These are phyloP conservation scores for Hepatocystis sp. DNA, from an alignment of 169 alveolate species.

Conservation along the genomic window DNA sequence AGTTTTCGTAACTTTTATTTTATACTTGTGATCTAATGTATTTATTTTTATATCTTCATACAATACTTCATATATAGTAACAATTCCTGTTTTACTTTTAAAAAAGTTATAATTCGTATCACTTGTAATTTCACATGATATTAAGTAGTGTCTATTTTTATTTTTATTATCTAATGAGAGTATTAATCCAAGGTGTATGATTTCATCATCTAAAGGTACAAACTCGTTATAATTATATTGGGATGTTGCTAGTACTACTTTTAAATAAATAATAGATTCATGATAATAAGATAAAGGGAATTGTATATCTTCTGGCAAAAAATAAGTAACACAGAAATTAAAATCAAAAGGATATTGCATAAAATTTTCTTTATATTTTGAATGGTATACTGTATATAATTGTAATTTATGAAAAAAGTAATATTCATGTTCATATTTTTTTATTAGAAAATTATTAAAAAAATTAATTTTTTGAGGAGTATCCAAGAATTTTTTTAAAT, in stretches of 20 bases:
- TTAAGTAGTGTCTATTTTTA: slow-evolving; percentile 64
- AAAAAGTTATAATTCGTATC: slow-evolving; percentile 45
- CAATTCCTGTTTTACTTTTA: slow-evolving; percentile 49
- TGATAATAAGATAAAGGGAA: slow-evolving; percentile 65
- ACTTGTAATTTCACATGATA: slow-evolving; percentile 19
- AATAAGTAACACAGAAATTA: slow-evolving; percentile 57
- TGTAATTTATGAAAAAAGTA: slow-evolving; percentile 30
- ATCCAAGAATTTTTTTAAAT: slow-evolving; percentile 51
- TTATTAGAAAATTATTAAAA: slow-evolving; percentile 48
- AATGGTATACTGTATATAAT: slow-evolving; percentile 41
- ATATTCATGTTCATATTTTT: slow-evolving; percentile 62
- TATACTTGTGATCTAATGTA: slow-evolving; percentile 16
- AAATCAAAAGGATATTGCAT: slow-evolving; percentile 64
- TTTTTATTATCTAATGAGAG: slow-evolving; percentile 73
- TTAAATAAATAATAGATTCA: slow-evolving; percentile 63
- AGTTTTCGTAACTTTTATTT: slow-evolving; percentile 39
- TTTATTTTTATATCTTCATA: slow-evolving; percentile 27
- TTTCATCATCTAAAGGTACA: slow-evolving; percentile 70
- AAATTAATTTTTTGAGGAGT: slow-evolving; percentile 17
- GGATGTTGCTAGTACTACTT: slow-evolving; percentile 56
- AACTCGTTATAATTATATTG: slow-evolving; percentile 53
- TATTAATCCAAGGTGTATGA: slow-evolving; percentile 43
- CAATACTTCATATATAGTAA: slow-evolving; percentile 41
- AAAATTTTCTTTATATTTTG: slow-evolving; percentile 19
- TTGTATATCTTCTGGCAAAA: slow-evolving; percentile 36